Percentiles rank a stretch among this genome's conserved stretches.
phyloP scores from a whole-genome alignment of 176 grass and related monocot species.

The Aegilops tauschii region DNA sequence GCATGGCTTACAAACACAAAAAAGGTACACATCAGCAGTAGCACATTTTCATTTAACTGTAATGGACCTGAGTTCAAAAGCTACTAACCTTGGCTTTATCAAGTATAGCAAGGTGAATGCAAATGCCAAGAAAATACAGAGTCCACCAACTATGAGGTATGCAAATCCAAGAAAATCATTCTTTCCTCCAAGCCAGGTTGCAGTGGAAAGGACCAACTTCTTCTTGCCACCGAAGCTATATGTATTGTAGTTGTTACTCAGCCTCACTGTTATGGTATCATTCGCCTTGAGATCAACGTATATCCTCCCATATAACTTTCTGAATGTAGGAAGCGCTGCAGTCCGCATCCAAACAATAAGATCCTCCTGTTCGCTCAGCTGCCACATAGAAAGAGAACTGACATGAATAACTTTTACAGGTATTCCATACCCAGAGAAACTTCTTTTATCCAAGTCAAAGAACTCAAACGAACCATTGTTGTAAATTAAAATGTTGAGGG shows the following conservation, averaged over 20 bases:
- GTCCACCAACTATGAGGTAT: constrained; percentile 69
- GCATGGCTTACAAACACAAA: constrained; percentile 3
- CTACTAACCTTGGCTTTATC: constrained; percentile 82
- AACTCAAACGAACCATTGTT: constrained; percentile 8
- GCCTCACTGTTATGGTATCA: constrained; percentile 64
- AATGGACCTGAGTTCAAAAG: background rate
- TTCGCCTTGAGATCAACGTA: constrained; percentile 70
- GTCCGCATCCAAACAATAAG: constrained; percentile 94
- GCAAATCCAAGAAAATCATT: constrained; percentile 85
- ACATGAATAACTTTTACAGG: constrained; percentile 17
- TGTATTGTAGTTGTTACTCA: constrained; percentile 85
- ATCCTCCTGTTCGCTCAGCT: constrained; percentile 86
- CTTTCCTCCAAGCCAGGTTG: constrained; percentile 91
- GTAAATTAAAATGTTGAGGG: background rate
- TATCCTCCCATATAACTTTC: constrained; percentile 88
- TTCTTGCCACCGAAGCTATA: constrained; percentile 87
- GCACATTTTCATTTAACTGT: constrained; percentile 14
- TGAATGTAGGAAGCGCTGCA: constrained; percentile 88
- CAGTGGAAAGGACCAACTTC: constrained; percentile 78
- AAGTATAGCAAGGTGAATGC: constrained; percentile 70
- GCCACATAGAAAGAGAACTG: constrained; percentile 20
- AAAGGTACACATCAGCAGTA: background rate
- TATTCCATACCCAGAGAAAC: background rate
- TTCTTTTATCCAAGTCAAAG: constrained; percentile 19
- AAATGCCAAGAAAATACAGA: constrained; percentile 75